A percentile compares a stretch with the other conserved stretches of the same genome.
phyloP scores from a whole-genome alignment of 1,284 basidiomycete genomes.

The Heliocybe sulcata region DNA sequence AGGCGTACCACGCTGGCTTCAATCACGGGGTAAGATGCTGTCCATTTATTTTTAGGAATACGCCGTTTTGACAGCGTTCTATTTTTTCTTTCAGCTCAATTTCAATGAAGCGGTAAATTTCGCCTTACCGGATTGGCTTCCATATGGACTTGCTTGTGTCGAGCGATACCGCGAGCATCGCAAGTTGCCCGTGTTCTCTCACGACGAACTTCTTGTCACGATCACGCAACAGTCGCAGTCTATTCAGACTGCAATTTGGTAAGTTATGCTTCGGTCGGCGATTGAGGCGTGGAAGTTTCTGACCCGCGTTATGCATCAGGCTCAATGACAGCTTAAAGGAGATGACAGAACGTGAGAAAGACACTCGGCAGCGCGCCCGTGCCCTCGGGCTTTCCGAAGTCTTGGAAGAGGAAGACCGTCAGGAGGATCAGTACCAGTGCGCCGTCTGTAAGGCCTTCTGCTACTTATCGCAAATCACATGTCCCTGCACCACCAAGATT shows the following conservation, averaged over 20 bases:
- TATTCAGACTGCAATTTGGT: constrained; percentile 94
- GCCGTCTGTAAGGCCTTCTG: constrained; percentile 90
- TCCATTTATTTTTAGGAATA: constrained; percentile 11
- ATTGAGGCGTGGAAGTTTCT: neutral
- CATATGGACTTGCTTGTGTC: constrained; percentile 82
- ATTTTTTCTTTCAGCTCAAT: constrained; percentile 67
- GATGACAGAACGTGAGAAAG: constrained; percentile 85
- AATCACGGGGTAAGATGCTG: constrained; percentile 83
- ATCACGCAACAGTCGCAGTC: constrained; percentile 90
- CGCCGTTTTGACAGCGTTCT: constrained; percentile 2
- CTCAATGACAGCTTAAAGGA: constrained; percentile 77
- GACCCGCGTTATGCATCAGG: constrained; percentile 35
- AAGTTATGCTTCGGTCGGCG: constrained; percentile 19
- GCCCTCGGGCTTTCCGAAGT: constrained; percentile 55
- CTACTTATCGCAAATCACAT: constrained; percentile 90
- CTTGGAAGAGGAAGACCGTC: constrained; percentile 73
- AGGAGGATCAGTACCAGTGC: constrained; percentile 96
- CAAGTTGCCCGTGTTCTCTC: constrained; percentile 96
- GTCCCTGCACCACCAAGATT: constrained; percentile 69
- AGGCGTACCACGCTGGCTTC: constrained; percentile 98
- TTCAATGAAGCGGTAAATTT: constrained; percentile 99
- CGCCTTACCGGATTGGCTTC: constrained; percentile 93
- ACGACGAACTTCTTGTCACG: constrained; percentile 94
- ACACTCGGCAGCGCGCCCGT: constrained; percentile 57
- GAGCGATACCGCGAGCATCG: constrained; percentile 83